Percentiles rank a stretch among this genome's conserved stretches.
Conservation (phyloP, 2,329 filamentous ascomycete genomes). For the Ceratocystis huliohia region DNA sequence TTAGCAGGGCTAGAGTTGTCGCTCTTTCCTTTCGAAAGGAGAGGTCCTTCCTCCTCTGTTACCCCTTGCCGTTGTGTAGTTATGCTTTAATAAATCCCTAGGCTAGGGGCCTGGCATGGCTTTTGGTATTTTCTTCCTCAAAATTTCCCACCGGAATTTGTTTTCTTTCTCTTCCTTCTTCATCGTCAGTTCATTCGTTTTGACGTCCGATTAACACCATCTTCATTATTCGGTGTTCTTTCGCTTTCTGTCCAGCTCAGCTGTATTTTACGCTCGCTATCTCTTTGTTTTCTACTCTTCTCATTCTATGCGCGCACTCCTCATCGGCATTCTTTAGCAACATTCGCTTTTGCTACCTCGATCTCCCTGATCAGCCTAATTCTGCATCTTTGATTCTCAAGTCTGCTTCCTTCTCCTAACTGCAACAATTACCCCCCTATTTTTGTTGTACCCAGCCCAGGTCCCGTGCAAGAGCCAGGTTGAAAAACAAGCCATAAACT, state of each 20-base stretch:
- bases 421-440: not conserved
- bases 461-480: not conserved
- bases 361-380: not conserved
- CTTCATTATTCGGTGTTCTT: not conserved
- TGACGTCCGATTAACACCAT: not conserved
- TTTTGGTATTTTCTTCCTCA: too few relatives aligned
- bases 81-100: not conserved
- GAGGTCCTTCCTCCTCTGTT: not conserved
- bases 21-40: too few relatives aligned
- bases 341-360: conserved; percentile 5
- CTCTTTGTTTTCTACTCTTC: not conserved
- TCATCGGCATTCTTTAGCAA: not conserved
- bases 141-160: not conserved
- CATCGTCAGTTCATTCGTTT: conserved; percentile 2
- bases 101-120: not conserved
- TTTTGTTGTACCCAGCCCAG: not conserved
- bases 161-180: conserved; percentile 1
- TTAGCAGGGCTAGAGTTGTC: conserved; percentile 15
- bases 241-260: not conserved
- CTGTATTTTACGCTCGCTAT: not conserved
- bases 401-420: not conserved
- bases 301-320: too few relatives aligned
- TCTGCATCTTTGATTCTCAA: not conserved
- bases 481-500: not conserved
- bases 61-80: not conserved